phyloP scores from a whole-genome alignment of 2,329 filamentous ascomycete species.

The Penicillium hordei region DNA sequence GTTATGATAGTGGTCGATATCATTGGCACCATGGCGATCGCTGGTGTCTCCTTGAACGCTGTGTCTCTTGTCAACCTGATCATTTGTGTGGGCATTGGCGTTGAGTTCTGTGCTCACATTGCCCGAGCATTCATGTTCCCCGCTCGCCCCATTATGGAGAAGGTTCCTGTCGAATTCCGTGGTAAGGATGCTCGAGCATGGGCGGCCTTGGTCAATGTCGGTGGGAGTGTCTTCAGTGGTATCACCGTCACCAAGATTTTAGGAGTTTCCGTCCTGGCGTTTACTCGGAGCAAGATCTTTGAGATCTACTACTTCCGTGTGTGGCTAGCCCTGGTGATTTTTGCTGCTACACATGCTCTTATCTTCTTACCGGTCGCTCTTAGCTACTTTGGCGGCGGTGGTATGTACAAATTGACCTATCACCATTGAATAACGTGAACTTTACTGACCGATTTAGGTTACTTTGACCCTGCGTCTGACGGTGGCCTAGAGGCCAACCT shows the following conservation, averaged over 20 bases:
- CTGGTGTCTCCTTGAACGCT: conserved; percentile 86
- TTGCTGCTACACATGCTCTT: conserved; percentile 84
- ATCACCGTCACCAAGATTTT: conserved; percentile 96
- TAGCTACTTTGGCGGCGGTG: conserved; percentile 79
- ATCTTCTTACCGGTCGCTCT: conserved; percentile 89
- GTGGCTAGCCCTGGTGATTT: conserved; percentile 87
- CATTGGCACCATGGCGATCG: conserved; percentile 88
- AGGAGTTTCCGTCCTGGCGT: conserved; percentile 87
- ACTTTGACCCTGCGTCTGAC: conserved; percentile 81
- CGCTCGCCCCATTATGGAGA: conserved; percentile 75
- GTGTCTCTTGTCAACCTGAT: conserved; percentile 94
- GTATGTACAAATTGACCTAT: conserved; percentile 40
- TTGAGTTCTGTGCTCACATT: conserved; percentile 97
- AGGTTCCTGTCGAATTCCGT: conserved; percentile 72
- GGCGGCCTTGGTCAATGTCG: conserved; percentile 92
- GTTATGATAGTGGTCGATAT: conserved; percentile 93
- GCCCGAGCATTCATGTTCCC: conserved; percentile 96
- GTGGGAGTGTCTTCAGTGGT: conserved; percentile 89
- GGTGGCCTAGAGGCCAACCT: conserved; percentile 89
- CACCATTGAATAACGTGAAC: background rate
- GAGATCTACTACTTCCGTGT: conserved; percentile 99
- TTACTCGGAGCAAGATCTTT: conserved; percentile 96
- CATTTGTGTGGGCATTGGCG: conserved; percentile 93
- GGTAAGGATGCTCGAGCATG: conserved; percentile 83
- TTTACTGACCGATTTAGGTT: conserved; percentile 54